These are phyloP conservation scores for Hylodesmum podocarpum DNA, from an alignment of 306 rosid genomes.

Conservation along the genomic window DNA sequence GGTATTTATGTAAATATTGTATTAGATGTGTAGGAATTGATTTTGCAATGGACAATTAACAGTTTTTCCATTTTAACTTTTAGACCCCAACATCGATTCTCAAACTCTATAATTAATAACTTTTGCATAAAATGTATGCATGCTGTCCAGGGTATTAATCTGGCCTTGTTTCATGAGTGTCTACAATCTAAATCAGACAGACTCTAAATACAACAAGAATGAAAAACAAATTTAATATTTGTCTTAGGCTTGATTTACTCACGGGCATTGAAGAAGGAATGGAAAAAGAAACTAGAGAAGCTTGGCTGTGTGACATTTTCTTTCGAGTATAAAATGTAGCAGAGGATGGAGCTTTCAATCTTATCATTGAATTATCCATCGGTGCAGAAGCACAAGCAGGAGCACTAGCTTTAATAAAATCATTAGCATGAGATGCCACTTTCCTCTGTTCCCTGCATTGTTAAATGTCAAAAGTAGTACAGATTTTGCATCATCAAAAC, in stretches of 20 bases:
- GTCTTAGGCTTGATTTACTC: slow-evolving; percentile 13
- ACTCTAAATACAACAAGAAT: background rate
- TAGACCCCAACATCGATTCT: slow-evolving; percentile 2
- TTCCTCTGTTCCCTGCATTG: slow-evolving; percentile 43
- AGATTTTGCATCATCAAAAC: slow-evolving; percentile 4
- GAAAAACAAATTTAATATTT: slow-evolving; percentile 14
- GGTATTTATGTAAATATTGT: slow-evolving; percentile 3
- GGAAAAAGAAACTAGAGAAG: slow-evolving; percentile 23
- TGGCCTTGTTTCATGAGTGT: background rate
- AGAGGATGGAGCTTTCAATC: slow-evolving; percentile 26
- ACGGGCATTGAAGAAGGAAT: slow-evolving; percentile 37
- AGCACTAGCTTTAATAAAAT: slow-evolving; percentile 12
- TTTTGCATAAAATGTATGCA: background rate
- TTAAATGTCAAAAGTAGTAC: slow-evolving; percentile 9
- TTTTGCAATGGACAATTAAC: background rate
- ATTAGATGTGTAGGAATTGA: background rate
- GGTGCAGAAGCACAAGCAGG: slow-evolving; percentile 27
- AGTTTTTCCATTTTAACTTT: background rate
- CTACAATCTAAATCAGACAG: slow-evolving; percentile 18
- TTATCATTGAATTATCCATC: slow-evolving; percentile 16
- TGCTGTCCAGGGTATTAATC: background rate
- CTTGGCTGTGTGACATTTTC: slow-evolving; percentile 24
- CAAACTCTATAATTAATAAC: background rate
- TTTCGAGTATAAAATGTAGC: slow-evolving; percentile 29
- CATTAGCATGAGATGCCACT: slow-evolving; percentile 21